Evolutionary conservation across 2,329 filamentous ascomycete species (phyloP).

Genomic region (Talaromyces sp.): DNA sequence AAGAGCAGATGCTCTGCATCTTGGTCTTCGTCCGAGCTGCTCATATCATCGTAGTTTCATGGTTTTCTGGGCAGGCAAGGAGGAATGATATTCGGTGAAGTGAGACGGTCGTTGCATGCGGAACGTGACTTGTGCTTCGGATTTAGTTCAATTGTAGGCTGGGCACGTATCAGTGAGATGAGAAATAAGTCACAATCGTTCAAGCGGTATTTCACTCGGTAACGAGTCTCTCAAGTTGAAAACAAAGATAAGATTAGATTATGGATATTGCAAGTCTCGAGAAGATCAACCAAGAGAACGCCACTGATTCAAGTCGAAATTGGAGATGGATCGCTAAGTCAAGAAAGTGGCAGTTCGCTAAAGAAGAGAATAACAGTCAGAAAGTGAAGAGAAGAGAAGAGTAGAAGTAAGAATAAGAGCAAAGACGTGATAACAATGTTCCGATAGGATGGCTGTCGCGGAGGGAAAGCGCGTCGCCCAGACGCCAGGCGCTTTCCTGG

Average conservation of each 20-base stretch:
- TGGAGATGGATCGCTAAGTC: background rate
- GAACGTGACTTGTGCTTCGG: background rate
- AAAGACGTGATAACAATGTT: background rate
- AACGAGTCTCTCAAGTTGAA: background rate
- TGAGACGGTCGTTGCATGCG: background rate
- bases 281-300: background rate
- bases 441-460: background rate
- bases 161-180: background rate
- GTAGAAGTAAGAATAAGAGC: too few relatives aligned
- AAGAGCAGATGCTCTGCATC: constrained; percentile 27
- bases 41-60: constrained; percentile 6
- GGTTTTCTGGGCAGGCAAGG: background rate
- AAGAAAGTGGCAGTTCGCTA: background rate
- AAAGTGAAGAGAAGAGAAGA: background rate
- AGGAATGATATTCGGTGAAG: background rate
- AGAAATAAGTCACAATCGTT: background rate
- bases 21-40: constrained; percentile 22
- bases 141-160: background rate
- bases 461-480: background rate
- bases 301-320: background rate
- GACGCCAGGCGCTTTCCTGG: background rate
- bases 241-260: background rate
- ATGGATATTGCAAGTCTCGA: background rate
- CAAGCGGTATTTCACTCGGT: too few relatives aligned
- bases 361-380: background rate